phyloP scores from a whole-genome alignment of 305 asterid species.

The Fraxinus sp. region DNA sequence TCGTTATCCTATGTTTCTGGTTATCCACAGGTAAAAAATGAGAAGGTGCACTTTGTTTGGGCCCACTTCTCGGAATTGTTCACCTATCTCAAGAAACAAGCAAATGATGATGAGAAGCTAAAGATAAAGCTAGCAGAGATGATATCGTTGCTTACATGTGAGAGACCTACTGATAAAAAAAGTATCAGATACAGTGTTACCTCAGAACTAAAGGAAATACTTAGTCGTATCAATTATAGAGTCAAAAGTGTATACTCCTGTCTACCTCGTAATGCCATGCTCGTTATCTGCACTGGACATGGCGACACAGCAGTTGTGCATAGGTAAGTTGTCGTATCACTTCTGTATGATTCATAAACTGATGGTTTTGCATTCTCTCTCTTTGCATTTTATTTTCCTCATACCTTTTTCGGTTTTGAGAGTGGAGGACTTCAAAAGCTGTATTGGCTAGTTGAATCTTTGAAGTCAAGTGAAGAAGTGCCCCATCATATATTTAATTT shows the following conservation, averaged over 20 bases:
- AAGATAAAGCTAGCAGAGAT: slow-evolving; percentile 74
- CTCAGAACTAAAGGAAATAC: slow-evolving; percentile 71
- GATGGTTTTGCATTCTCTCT: slow-evolving; percentile 4
- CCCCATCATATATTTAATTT: neutral
- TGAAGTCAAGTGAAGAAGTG: neutral
- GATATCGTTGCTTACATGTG: slow-evolving; percentile 85
- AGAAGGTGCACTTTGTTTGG: slow-evolving; percentile 79
- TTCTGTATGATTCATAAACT: neutral
- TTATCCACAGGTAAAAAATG: slow-evolving; percentile 58
- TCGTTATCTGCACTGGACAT: slow-evolving; percentile 83
- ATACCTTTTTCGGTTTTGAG: neutral
- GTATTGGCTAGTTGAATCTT: neutral
- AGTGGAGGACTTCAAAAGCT: neutral
- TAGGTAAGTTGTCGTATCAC: slow-evolving; percentile 47
- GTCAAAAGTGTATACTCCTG: slow-evolving; percentile 59
- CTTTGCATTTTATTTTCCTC: neutral
- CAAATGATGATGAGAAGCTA: slow-evolving; percentile 53
- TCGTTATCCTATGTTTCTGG: neutral
- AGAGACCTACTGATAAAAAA: slow-evolving; percentile 48
- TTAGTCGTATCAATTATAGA: slow-evolving; percentile 56
- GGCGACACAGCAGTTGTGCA: slow-evolving; percentile 85
- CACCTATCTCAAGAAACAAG: slow-evolving; percentile 67
- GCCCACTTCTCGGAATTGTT: slow-evolving; percentile 72
- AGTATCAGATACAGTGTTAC: slow-evolving; percentile 43
- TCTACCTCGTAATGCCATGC: slow-evolving; percentile 80